Base-by-base conservation (phyloP, 139 green algal species). In the Chlorokybus atmophyticus region DNA sequence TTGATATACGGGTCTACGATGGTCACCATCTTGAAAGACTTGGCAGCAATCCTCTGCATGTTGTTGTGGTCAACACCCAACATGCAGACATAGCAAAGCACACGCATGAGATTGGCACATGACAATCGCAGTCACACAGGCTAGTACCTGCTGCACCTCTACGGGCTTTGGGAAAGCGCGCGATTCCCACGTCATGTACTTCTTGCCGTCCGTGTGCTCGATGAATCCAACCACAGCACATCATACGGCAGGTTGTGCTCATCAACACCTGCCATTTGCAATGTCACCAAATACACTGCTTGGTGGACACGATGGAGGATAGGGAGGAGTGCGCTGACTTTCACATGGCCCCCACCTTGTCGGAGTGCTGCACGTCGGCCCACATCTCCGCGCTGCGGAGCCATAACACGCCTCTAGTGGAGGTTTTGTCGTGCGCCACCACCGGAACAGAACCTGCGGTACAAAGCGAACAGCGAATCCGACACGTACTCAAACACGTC, bases 201-300 rank as follows among this genome's bases (percentile, higher is more conserved):
- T 48, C 73, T 95, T 95, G 58, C 85, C 88, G 64, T 95, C 79
- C 31, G 91, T 97, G 79, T 99, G 89, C 78, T 99, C 92, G 52
- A 99, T 99, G 77, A n/a, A n/a, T 99, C 92, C 29, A 99, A 86
- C 92, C 92, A 99, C 35, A 99, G 63, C 38, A 97, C 89, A 58
- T 99, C 92, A 53, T 94, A 97, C 2, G 92, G 92, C 29, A 99
- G 95, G 55, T 80, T 79, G 59, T 95, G 76, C 29, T 77, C 44
- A 62, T 95, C 87, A 63, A 94, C 94, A n/a, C 78, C 79, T n/a
- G n/a, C n/a, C n/a, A n/a, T n/a, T n/a, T n/a, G n/a, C n/a, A n/a
- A n/a, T n/a, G n/a, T n/a, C n/a, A n/a, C n/a, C n/a, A n/a, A n/a
- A n/a, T n/a, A n/a, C n/a, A n/a, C n/a, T n/a, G n/a, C n/a, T n/a